Conservation (phyloP, 148 eudicot genomes). For the Rhododendron kiyosumense region DNA sequence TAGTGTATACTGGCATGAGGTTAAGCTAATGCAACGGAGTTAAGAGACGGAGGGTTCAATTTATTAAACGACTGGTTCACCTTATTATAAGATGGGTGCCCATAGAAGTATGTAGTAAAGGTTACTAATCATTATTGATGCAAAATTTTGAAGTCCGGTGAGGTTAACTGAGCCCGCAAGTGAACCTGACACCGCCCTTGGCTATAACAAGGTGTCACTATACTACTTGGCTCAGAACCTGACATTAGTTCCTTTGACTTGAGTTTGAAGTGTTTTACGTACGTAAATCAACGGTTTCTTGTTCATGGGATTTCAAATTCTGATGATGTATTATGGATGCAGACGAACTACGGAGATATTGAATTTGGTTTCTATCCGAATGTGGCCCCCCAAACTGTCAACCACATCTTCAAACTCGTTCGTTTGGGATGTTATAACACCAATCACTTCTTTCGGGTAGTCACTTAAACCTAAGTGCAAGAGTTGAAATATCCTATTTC, state of each 20-base stretch:
- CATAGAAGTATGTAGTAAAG: not conserved
- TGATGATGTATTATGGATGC: conserved; percentile 19
- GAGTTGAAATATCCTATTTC: not conserved
- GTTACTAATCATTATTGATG: not conserved
- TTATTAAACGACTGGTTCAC: not conserved
- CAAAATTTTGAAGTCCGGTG: not conserved
- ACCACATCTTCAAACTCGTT: conserved; percentile 95
- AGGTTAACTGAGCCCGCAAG: not conserved
- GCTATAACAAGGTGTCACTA: not conserved
- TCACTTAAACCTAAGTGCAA: not conserved
- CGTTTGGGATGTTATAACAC: conserved; percentile 88
- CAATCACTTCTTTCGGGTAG: conserved; percentile 94
- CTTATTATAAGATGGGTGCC: not conserved
- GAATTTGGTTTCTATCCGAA: conserved; percentile 91
- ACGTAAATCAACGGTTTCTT: not conserved
- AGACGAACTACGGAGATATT: conserved; percentile 87
- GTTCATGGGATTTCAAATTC: not conserved
- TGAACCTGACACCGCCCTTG: not conserved
- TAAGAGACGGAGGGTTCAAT: not conserved
- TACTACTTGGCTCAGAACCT: not conserved
- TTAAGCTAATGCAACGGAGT: not conserved
- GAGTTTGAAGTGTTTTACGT: conserved; percentile 3
- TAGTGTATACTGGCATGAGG: not conserved
- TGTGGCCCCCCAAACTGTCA: conserved; percentile 88
- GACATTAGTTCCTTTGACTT: not conserved